A percentile compares a stretch with the other conserved stretches of the same genome.
Conservation (phyloP, 78 protist species). For the Dictyostelium firmibasis region DNA sequence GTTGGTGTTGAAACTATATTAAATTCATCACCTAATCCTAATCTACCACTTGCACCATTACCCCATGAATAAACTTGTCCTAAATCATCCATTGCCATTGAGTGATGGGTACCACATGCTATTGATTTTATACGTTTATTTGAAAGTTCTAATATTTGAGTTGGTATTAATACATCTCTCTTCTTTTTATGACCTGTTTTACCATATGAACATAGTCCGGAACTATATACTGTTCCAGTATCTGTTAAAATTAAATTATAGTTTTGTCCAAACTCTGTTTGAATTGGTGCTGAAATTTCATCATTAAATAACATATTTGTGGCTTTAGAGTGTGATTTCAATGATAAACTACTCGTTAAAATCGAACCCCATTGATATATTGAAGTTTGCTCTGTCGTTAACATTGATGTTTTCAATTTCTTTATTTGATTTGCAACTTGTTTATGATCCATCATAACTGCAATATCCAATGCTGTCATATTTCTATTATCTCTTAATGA, state of each 20-base stretch:
- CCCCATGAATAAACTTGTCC: conserved; percentile 34
- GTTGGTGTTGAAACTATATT: conserved; percentile 4
- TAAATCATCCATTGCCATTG: conserved; percentile 2
- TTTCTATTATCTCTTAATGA: conserved; percentile 7
- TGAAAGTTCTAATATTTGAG: background rate
- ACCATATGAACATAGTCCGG: conserved; percentile 41
- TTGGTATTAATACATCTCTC: conserved; percentile 24
- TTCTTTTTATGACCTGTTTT: conserved; percentile 24
- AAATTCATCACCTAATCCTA: background rate
- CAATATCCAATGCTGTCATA: conserved; percentile 49
- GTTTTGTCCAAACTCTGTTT: conserved; percentile 30
- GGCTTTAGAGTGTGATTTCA: background rate
- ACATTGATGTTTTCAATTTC: background rate
- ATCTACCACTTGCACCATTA: conserved; percentile 2
- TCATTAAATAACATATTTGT: conserved; percentile 21
- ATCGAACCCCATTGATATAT: conserved; percentile 66
- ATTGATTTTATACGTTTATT: conserved; percentile 25
- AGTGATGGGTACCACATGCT: conserved; percentile 58
- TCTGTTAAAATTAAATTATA: conserved; percentile 43
- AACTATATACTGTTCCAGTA: conserved; percentile 44
- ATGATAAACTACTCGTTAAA: background rate
- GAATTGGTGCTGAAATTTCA: background rate
- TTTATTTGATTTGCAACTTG: background rate
- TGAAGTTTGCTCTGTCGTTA: background rate
- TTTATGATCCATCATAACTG: background rate